Percentiles rank a stretch among this genome's conserved stretches.
phyloP scores from a whole-genome alignment of 108 stramenopile species.

The Skeletonema tropicum region DNA sequence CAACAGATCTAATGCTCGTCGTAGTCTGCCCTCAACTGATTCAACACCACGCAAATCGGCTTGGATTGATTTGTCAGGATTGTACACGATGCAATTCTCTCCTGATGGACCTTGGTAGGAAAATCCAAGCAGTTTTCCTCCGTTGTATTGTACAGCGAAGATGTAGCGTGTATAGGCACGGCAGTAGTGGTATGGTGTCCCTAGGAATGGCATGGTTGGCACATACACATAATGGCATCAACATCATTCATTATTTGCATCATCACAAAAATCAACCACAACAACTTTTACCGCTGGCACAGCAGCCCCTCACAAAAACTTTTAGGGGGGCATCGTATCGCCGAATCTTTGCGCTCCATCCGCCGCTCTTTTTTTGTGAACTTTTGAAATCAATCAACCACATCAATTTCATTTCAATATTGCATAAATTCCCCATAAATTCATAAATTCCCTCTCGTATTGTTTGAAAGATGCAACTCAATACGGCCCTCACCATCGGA shows the following conservation, averaged over 20 bases:
- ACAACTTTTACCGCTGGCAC: too few relatives aligned
- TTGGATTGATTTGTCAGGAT: slow-evolving; percentile 35
- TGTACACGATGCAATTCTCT: slow-evolving; percentile 60
- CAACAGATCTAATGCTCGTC: slow-evolving; percentile 61
- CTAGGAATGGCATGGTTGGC: neutral
- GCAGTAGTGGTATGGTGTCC: slow-evolving; percentile 2
- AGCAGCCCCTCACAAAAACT: too few relatives aligned
- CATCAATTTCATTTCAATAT: too few relatives aligned
- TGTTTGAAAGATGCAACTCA: neutral
- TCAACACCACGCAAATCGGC: slow-evolving; percentile 69
- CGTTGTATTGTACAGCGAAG: slow-evolving; percentile 80
- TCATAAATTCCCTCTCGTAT: too few relatives aligned
- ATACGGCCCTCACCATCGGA: neutral
- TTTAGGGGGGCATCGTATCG: too few relatives aligned
- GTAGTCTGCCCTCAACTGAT: slow-evolving; percentile 72
- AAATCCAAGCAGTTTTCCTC: slow-evolving; percentile 69
- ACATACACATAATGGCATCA: neutral
- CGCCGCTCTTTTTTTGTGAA: too few relatives aligned
- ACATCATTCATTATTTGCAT: too few relatives aligned
- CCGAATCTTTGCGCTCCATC: too few relatives aligned
- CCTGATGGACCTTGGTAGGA: slow-evolving; percentile 60
- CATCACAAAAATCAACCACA: too few relatives aligned
- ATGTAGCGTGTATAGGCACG: slow-evolving; percentile 68
- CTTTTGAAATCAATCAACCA: neutral
- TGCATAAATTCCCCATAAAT: too few relatives aligned